Percentiles rank a stretch among this genome's conserved stretches.
Conservation (phyloP, 805 yeast genomes). For the Sporopachydermia quercuum region DNA sequence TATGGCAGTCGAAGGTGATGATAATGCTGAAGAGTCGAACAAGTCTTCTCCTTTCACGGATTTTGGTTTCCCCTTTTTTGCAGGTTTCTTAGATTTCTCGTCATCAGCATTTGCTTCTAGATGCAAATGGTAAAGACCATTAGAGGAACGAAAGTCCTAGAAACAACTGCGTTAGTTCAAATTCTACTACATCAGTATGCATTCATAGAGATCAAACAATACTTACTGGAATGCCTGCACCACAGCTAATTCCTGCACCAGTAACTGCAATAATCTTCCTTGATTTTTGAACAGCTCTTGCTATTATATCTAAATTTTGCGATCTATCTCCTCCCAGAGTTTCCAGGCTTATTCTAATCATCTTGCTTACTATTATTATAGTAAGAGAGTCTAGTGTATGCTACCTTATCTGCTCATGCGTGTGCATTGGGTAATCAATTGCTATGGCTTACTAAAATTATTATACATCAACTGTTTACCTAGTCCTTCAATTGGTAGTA, state of each 20-base stretch:
- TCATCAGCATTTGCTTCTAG: not conserved
- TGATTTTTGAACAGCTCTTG: slow-evolving; percentile 29
- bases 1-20: slow-evolving; percentile 46
- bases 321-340: too few species aligned
- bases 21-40: slow-evolving; percentile 73
- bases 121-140: slow-evolving; percentile 60
- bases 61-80: slow-evolving; percentile 45
- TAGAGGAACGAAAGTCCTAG: slow-evolving; percentile 63
- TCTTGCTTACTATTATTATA: slow-evolving; percentile 2
- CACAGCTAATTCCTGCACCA: slow-evolving; percentile 95
- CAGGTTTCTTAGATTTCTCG: slow-evolving; percentile 16
- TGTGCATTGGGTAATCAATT: too few species aligned
- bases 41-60: slow-evolving; percentile 75
- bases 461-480: too few species aligned
- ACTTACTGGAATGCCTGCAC: slow-evolving; percentile 77
- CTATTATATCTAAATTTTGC: slow-evolving; percentile 22
- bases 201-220: slow-evolving; percentile 1
- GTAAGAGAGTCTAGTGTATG: slow-evolving; percentile 3
- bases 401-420: too few species aligned
- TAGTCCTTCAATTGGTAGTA: too few species aligned
- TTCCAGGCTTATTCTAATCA: too few species aligned
- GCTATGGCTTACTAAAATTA: too few species aligned
- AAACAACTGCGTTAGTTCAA: slow-evolving; percentile 2
- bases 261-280: slow-evolving; percentile 56
- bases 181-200: not conserved